These are phyloP conservation scores for Rutstroemia sp. DNA, from an alignment of 2,329 filamentous ascomycete genomes.

Conservation along the genomic window DNA sequence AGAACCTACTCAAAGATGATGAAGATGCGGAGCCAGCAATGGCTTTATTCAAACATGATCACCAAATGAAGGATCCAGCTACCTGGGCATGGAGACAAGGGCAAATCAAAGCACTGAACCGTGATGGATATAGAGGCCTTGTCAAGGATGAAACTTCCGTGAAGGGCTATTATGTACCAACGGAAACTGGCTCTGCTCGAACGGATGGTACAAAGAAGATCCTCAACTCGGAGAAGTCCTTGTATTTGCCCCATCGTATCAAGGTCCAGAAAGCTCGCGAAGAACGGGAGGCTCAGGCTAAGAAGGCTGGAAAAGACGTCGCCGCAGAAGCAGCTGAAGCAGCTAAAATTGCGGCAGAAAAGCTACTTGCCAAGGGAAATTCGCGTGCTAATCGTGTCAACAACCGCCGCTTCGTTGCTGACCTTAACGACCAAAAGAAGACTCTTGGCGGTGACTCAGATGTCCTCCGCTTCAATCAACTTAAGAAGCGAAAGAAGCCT, in stretches of 20 bases:
- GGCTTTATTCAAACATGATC: conserved; percentile 40
- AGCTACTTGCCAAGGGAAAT: conserved; percentile 76
- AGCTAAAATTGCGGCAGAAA: conserved; percentile 68
- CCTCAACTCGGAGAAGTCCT: conserved; percentile 93
- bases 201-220: conserved; percentile 96
- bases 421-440: conserved; percentile 92
- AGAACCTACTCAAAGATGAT: conserved; percentile 60
- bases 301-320: conserved; percentile 60
- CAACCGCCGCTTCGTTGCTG: conserved; percentile 87
- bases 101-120: conserved; percentile 62
- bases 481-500: conserved; percentile 99
- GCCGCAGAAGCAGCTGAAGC: conserved; percentile 61
- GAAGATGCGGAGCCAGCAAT: conserved; percentile 55
- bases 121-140: conserved; percentile 43
- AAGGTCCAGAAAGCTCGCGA: conserved; percentile 89
- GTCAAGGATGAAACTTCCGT: conserved; percentile 37
- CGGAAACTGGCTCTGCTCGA: conserved; percentile 74
- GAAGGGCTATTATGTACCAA: conserved; percentile 73
- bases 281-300: conserved; percentile 72
- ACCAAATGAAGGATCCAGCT: conserved; percentile 46
- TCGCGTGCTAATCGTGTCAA: conserved; percentile 93
- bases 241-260: conserved; percentile 95
- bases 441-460: conserved; percentile 77
- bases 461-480: conserved; percentile 93
- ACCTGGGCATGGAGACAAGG: conserved; percentile 67